Conservation (phyloP, 2,329 filamentous ascomycete species). For the Karstenula rhodostoma region DNA sequence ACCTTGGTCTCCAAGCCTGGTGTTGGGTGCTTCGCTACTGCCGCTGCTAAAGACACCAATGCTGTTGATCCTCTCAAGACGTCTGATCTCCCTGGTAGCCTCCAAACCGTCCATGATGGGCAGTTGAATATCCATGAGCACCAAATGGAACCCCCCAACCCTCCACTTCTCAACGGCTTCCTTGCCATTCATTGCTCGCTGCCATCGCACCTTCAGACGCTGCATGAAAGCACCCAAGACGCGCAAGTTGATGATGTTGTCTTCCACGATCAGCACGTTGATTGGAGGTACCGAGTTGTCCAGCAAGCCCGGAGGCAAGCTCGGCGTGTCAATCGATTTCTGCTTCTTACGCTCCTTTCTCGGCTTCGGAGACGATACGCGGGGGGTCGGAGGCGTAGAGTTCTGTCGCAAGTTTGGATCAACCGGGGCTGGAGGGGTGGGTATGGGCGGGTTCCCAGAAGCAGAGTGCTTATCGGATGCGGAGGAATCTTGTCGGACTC, state of each 20-base stretch:
- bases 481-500: constrained; percentile 51
- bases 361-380: constrained; percentile 59
- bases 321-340: constrained; percentile 44
- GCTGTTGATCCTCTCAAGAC: constrained; percentile 87
- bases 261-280: constrained; percentile 96
- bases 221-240: constrained; percentile 96
- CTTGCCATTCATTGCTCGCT: constrained; percentile 93
- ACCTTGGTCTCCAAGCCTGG: constrained; percentile 49
- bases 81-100: constrained; percentile 91
- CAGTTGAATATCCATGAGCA: constrained; percentile 98
- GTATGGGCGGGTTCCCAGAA: constrained; percentile 60
- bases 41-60: constrained; percentile 83
- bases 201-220: constrained; percentile 92
- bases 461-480: constrained; percentile 55
- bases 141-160: constrained; percentile 89
- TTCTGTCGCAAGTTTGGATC: constrained; percentile 53
- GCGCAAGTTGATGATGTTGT: constrained; percentile 97
- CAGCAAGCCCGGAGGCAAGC: constrained; percentile 67
- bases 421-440: constrained; percentile 60
- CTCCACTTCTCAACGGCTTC: constrained; percentile 96
- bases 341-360: constrained; percentile 58
- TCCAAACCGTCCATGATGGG: constrained; percentile 96
- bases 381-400: constrained; percentile 58
- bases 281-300: constrained; percentile 91
- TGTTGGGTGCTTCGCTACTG: constrained; percentile 53